Base-by-base conservation (phyloP, 1,284 basidiomycete genomes). In the Cryptococcus jaspeensis region DNA sequence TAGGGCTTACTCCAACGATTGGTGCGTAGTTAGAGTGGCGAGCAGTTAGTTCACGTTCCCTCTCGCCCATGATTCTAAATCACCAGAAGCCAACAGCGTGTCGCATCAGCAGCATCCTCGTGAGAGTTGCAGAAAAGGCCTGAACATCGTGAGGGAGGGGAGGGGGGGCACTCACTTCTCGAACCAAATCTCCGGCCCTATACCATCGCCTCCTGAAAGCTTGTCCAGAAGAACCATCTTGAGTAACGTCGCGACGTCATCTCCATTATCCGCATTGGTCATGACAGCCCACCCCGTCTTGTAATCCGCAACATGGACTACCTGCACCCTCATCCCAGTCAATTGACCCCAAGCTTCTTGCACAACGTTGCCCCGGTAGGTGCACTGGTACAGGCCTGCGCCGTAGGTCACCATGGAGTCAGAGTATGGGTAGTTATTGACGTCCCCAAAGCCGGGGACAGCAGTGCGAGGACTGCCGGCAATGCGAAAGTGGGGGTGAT, bases 371-470 rank as follows among this genome's bases (percentile, higher is more conserved):
- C 38, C 50, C 5, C 11, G 7, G 35, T 43, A 51, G 0, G 50
- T 51, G 15, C 4, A 25, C 22, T 51, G 50, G 22, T 40, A 51
- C 4, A 51, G 38, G 2, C 50, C 50, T 3, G 37, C 50, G 11
- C 39, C 50, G 40, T 51, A 51, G 7, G 50, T 43, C 12, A 40
- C 18, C 5, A 32, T 39, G 23, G 50, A 28, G 38, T 38, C 40
- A 3, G 50, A 51, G 39, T 51, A 42, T 15, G 52, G 42, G 52
- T 18, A 53, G 28, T 53, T 37, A 20, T 13, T 39, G 18, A 28
- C 13, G 11, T 53, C 43, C 9, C 20, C 44, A 20, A 41, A 53
- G 35, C 22, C 43, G 18, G 13, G 1, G 39, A 39, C 20, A 16
- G 53, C n/a, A 22, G 53, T 28, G 25, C 43, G 13, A 40, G 25